Base-by-base conservation (phyloP, 2,329 filamentous ascomycete species). In the Fusarium sp. region DNA sequence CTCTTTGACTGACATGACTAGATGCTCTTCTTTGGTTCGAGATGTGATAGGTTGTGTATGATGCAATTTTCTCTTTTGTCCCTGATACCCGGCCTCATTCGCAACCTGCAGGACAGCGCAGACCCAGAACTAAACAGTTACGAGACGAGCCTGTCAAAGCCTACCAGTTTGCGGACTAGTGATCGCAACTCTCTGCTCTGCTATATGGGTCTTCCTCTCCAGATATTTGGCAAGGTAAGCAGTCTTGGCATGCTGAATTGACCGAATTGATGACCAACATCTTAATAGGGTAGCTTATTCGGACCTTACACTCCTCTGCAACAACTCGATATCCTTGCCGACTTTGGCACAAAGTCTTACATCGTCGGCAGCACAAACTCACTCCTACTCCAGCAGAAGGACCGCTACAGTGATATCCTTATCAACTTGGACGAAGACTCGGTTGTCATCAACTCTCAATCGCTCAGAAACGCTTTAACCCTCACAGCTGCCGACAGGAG, bases 1-100 rank as follows among this genome's bases (percentile, higher is more conserved):
- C 41, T 27, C 19, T n/a, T 23, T 48, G 20, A 43, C 61, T 60
- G 27, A 69, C 50, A 27, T 46, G 17, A 10, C 27, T 25, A 97
- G 94, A 98, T 98, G 92, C 89, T 99, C 54, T 98, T 99, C 82
- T 99, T 98, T 75, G 94, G 96, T 65, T 94, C 95, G n/a, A 90
- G 94, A 73, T 98, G 96, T 79, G 96, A 99, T 79, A 88, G 92
- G 68, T 83, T 99, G 71, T 99, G 96, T 86, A 97, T 98, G 92
- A 94, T 97, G 81, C 96, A 99, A 79, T 99, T 98, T 82, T 96
- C 95, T 43, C 87, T 99, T 45, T 91, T 99, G 72, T 97, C 95
- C 53, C 84, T 99, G 75, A 96, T 99, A 82, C 96, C 96, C 46
- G 94, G 94, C 62, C 87, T 99, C 58, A 90, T 98, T 75, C 89